Base-by-base conservation (phyloP, 2,329 filamentous ascomycete species). In the Ceratocystis ficicola region DNA sequence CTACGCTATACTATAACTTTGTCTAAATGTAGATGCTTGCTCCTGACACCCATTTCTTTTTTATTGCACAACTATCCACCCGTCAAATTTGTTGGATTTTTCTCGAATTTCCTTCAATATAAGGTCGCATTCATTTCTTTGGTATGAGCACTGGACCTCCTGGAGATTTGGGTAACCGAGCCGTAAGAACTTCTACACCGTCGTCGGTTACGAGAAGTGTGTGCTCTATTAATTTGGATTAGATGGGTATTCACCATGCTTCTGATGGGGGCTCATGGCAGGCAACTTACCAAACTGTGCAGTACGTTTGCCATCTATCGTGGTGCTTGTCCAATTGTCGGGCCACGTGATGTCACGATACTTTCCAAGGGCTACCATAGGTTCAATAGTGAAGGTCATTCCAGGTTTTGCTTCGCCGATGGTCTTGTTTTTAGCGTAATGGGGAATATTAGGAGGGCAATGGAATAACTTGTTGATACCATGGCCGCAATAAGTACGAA, bases 371-470 rank as follows among this genome's bases (percentile, higher is more conserved):
- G 90, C 91, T 74, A 99, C 92, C 94, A 99, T 99, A 17, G 94
- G 94, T 78, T 99, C 94, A 68, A 99, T 99, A 0, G 94, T 99
- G 73, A 99, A 99, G 69, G 91, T 96, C 91, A 97, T 96, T 65
- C 94, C 94, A 0, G 90, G 87, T 78, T 96, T 96, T 68, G 92
- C 94, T 71, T 89, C 86, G 62, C 94, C 94, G 1, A 96, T 88
- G 0, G 93, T 90, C 83, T 97, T 99, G 78, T 97, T 99, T 81
- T 96, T 97, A 67, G 87, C 93, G 73, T 99, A 99, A 76, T 99
- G 94, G 4, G 94, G 94, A 64, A 99, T 87, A 73, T 95, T 97
- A 1, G 94, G 94, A 32, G 92, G 85, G 74, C 86, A 89, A 77
- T 99, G 94, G 81, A 99, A 99, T 55, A 95, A 80, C 69, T 85